A percentile compares a stretch with the other conserved stretches of the same genome.
These are phyloP conservation scores for Sporothrix dimorphospora DNA, from an alignment of 2,329 filamentous ascomycete genomes.

Conservation along the genomic window DNA sequence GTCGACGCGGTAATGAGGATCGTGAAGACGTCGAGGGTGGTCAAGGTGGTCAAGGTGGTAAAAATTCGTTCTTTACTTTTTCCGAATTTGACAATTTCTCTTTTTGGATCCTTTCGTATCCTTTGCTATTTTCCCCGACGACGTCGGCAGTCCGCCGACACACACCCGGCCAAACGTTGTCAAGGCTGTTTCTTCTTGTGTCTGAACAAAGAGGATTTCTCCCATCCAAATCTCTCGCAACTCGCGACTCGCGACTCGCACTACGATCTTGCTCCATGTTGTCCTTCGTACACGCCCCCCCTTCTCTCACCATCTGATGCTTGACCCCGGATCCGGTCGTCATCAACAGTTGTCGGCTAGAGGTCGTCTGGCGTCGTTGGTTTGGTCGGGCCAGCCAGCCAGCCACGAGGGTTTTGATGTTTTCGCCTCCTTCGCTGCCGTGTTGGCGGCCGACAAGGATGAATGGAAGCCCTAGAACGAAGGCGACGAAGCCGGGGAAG, in stretches of 20 bases:
- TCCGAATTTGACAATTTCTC: background rate
- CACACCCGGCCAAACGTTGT: no score
- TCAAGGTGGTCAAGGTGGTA: no score
- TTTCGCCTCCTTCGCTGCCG: no score
- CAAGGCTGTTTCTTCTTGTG: background rate
- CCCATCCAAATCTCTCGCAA: background rate
- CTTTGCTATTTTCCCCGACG: no score
- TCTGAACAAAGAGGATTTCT: background rate
- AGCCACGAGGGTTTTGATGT: background rate
- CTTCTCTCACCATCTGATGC: background rate
- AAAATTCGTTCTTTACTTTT: background rate
- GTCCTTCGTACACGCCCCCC: conserved; percentile 1
- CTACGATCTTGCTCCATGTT: no score
- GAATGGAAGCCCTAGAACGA: no score
- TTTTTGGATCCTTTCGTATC: no score
- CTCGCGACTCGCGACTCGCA: background rate
- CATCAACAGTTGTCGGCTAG: no score
- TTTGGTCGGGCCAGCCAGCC: no score
- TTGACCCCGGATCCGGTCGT: background rate
- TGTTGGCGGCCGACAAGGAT: no score
- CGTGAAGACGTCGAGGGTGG: background rate
- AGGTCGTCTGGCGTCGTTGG: no score
- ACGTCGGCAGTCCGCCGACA: background rate
- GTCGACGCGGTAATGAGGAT: no score
- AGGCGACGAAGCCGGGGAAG: background rate